Evolutionary conservation across 2,329 filamentous ascomycete species (phyloP).

Genomic region (Teratosphaeria zuluensis): DNA sequence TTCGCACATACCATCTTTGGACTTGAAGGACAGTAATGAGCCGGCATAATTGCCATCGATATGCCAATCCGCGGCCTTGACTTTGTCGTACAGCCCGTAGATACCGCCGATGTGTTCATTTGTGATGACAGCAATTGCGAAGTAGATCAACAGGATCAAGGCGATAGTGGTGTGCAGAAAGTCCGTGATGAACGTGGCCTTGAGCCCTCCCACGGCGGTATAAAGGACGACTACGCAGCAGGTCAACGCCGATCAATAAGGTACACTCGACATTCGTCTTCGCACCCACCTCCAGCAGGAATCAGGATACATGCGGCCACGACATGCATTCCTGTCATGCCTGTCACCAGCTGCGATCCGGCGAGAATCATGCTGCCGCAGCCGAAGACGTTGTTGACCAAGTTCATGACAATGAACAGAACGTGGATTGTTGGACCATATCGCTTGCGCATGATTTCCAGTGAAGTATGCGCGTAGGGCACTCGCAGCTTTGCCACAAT

Average conservation of each 20-base stretch:
- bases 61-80: slow-evolving; percentile 34
- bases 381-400: slow-evolving; percentile 31
- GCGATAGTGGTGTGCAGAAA: slow-evolving; percentile 41
- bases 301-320: slow-evolving; percentile 39
- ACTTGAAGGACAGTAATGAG: slow-evolving; percentile 40
- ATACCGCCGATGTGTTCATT: slow-evolving; percentile 35
- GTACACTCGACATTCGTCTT: background rate
- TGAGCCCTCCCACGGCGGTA: slow-evolving; percentile 40
- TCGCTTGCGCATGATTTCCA: slow-evolving; percentile 39
- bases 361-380: slow-evolving; percentile 22
- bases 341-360: slow-evolving; percentile 18
- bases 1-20: slow-evolving; percentile 25
- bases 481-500: slow-evolving; percentile 42
- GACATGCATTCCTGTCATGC: slow-evolving; percentile 39
- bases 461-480: slow-evolving; percentile 42
- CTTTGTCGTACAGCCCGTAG: slow-evolving; percentile 37
- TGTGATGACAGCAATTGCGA: slow-evolving; percentile 36
- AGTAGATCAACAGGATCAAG: slow-evolving; percentile 40
- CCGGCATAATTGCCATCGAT: slow-evolving; percentile 39
- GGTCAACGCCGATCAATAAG: background rate
- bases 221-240: slow-evolving; percentile 34
- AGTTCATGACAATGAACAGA: slow-evolving; percentile 19
- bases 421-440: slow-evolving; percentile 18
- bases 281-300: slow-evolving; percentile 33
- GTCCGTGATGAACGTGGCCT: slow-evolving; percentile 42